phyloP scores from a whole-genome alignment of 2,329 filamentous ascomycete species.

The Hansfordia pulvinata region DNA sequence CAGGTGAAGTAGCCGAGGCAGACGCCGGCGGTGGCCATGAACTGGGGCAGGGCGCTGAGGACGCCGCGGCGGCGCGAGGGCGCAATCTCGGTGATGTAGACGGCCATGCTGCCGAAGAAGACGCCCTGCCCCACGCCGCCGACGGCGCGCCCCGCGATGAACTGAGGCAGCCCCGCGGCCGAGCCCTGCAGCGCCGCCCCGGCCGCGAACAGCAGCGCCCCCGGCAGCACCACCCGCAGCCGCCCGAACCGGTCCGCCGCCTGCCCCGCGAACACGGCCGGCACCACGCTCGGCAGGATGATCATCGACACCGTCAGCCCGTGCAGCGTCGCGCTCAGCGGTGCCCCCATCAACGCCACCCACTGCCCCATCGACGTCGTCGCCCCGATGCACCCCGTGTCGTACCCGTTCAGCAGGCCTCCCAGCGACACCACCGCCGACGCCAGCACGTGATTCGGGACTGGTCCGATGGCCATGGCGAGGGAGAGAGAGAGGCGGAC shows the following conservation, averaged over 20 bases:
- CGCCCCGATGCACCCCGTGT: slow-evolving; percentile 21
- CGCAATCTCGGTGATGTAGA: slow-evolving; percentile 45
- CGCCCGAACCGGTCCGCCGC: slow-evolving; percentile 38
- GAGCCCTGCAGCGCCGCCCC: slow-evolving; percentile 36
- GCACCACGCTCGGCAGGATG: slow-evolving; percentile 40
- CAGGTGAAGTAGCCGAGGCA: slow-evolving; percentile 41
- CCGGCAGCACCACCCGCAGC: slow-evolving; percentile 28
- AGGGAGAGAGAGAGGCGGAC: too few species aligned
- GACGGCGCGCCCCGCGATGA: slow-evolving; percentile 36
- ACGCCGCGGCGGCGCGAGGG: slow-evolving; percentile 30
- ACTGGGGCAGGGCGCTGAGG: slow-evolving; percentile 33
- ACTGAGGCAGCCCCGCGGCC: slow-evolving; percentile 29
- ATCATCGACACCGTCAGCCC: slow-evolving; percentile 47
- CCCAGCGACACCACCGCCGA: slow-evolving; percentile 16
- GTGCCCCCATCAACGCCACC: slow-evolving; percentile 23
- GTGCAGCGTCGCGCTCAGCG: slow-evolving; percentile 34
- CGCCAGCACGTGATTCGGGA: slow-evolving; percentile 18
- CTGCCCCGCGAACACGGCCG: slow-evolving; percentile 42
- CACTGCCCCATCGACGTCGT: slow-evolving; percentile 20
- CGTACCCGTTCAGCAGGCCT: slow-evolving; percentile 21
- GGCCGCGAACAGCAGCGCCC: slow-evolving; percentile 32
- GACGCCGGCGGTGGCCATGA: slow-evolving; percentile 31
- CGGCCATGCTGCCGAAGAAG: slow-evolving; percentile 33
- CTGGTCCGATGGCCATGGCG: slow-evolving; percentile 2
- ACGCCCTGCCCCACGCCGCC: slow-evolving; percentile 41